These are phyloP conservation scores for Blepharisma undulans DNA, from an alignment of 169 alveolate genomes.

Conservation along the genomic window DNA sequence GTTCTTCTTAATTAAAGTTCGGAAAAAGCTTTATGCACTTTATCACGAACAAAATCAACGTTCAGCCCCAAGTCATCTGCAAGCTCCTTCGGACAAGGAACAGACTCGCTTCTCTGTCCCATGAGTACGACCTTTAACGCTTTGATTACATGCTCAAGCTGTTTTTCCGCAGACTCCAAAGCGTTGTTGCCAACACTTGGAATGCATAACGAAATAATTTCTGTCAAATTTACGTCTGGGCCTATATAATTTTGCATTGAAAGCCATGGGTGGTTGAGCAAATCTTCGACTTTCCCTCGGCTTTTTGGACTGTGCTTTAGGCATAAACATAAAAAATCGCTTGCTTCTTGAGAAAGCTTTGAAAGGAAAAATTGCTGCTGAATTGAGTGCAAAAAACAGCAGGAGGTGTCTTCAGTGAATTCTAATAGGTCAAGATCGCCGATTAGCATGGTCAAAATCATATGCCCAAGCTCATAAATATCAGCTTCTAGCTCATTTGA, in stretches of 20 bases:
- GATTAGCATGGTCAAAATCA: background rate
- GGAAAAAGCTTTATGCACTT: background rate
- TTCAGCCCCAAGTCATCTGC: background rate
- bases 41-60: background rate
- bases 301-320: background rate
- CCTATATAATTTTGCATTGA: background rate
- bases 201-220: background rate
- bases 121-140: background rate
- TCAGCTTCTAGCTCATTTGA: background rate
- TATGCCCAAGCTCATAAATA: background rate
- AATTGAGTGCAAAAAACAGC: background rate
- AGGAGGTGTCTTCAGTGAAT: background rate
- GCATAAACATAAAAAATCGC: background rate
- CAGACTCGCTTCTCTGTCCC: background rate
- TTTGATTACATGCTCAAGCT: background rate
- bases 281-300: background rate
- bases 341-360: background rate
- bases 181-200: background rate
- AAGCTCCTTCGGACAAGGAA: background rate
- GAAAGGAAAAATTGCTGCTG: background rate
- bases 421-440: background rate
- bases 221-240: background rate
- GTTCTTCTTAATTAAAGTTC: background rate
- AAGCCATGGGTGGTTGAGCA: background rate
- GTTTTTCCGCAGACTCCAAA: background rate